These are phyloP conservation scores for Leccinum griseonigrum DNA, from an alignment of 1,284 basidiomycete species.

Conservation along the genomic window DNA sequence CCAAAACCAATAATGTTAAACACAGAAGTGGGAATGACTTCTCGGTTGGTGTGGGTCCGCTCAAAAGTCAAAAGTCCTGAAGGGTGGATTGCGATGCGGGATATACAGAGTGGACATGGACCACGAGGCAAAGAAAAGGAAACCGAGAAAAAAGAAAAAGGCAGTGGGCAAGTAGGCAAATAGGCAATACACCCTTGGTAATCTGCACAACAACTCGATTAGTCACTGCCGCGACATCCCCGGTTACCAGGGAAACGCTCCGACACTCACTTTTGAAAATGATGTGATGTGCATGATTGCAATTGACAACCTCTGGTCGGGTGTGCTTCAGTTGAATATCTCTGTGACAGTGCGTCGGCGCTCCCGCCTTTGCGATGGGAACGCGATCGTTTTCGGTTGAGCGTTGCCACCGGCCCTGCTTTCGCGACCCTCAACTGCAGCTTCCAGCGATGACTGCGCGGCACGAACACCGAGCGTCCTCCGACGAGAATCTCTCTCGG, in stretches of 20 bases:
- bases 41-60: conserved; percentile 13
- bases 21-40: conserved; percentile 17
- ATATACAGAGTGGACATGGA: conserved; percentile 15
- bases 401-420: conserved; percentile 30
- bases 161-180: conserved; percentile 3
- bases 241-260: background rate
- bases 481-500: conserved; percentile 47
- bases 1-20: conserved; percentile 33
- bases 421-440: conserved; percentile 24
- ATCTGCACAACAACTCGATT: conserved; percentile 9
- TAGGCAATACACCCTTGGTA: conserved; percentile 22
- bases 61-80: background rate
- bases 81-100: conserved; percentile 22
- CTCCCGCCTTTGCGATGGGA: conserved; percentile 39
- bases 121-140: conserved; percentile 15
- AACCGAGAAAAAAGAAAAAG: conserved; percentile 11
- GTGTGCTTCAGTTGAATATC: conserved; percentile 37
- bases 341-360: conserved; percentile 50
- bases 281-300: conserved; percentile 9
- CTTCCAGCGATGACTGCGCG: conserved; percentile 47
- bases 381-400: conserved; percentile 37
- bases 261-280: conserved; percentile 20
- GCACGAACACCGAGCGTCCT: conserved; percentile 40
- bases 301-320: background rate
- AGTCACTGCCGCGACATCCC: conserved; percentile 1